Percentiles rank a stretch among this genome's conserved stretches.
These are phyloP conservation scores for Osmanthus fragrans DNA, from an alignment of 257 asterid species.

Conservation along the genomic window DNA sequence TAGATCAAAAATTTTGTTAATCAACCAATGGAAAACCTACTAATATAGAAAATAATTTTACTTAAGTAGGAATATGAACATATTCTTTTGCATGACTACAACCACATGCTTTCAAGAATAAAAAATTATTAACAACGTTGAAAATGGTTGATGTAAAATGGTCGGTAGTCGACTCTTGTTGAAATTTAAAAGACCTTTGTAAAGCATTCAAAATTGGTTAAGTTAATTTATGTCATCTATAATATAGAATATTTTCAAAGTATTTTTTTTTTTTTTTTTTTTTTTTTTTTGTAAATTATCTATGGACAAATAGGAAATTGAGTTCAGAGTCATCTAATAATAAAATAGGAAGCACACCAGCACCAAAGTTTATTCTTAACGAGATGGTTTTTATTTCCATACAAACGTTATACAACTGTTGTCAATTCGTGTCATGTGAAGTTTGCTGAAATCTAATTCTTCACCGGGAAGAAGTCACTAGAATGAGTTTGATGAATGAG, in stretches of 20 bases:
- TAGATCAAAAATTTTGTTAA: too few species aligned
- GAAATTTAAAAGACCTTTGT: not conserved
- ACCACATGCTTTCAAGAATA: not conserved
- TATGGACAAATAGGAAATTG: not conserved
- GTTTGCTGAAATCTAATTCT: not conserved
- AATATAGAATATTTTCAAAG: too few species aligned
- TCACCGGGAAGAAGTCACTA: too few species aligned
- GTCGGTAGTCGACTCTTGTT: not conserved
- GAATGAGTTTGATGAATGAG: too few species aligned
- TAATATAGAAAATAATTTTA: too few species aligned
- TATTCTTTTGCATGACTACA: not conserved
- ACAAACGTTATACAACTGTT: not conserved
- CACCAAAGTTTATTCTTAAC: not conserved
- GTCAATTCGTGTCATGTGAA: not conserved
- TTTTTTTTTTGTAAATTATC: too few species aligned
- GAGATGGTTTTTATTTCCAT: not conserved
- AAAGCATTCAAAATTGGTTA: not conserved
- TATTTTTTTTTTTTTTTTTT: too few species aligned
- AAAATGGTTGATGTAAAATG: not conserved
- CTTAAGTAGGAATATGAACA: too few species aligned
- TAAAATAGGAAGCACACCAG: too few species aligned
- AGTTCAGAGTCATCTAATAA: not conserved
- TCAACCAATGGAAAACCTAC: too few species aligned
- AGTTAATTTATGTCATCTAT: not conserved
- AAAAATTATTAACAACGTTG: not conserved